These are phyloP conservation scores for Dalbergia cochinchinensis DNA, from an alignment of 306 rosid species.

Conservation along the genomic window DNA sequence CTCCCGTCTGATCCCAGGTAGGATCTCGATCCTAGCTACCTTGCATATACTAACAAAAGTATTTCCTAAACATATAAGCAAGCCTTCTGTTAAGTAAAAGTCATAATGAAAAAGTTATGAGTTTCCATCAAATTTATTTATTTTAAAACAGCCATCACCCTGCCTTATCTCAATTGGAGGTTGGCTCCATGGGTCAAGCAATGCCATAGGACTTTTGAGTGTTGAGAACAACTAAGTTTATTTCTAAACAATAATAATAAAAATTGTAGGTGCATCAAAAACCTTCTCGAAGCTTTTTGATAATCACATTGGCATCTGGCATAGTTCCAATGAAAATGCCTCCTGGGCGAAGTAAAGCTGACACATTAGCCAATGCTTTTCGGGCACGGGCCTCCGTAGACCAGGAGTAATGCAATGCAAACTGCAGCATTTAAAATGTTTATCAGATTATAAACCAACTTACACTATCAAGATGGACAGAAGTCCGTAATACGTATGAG, in stretches of 20 bases:
- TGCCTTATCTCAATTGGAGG: background rate
- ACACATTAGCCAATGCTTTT: constrained; percentile 87
- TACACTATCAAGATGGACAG: constrained; percentile 34
- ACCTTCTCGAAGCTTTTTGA: constrained; percentile 97
- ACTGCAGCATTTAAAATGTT: constrained; percentile 47
- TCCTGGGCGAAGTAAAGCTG: constrained; percentile 97
- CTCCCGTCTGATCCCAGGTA: no score
- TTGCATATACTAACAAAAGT: no score
- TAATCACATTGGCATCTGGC: constrained; percentile 97
- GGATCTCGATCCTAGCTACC: no score
- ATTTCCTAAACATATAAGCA: constrained; percentile 9
- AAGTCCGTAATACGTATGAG: constrained; percentile 5
- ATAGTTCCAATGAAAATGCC: constrained; percentile 95
- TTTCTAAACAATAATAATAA: constrained; percentile 23
- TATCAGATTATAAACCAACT: constrained; percentile 24
- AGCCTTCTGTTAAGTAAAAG: background rate
- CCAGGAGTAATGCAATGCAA: constrained; percentile 73
- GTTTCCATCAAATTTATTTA: constrained; percentile 13
- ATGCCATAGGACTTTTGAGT: background rate
- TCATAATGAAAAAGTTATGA: background rate
- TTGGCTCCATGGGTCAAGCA: constrained; percentile 8
- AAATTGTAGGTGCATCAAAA: constrained; percentile 15
- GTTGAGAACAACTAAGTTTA: constrained; percentile 15
- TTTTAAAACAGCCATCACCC: background rate
- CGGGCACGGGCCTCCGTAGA: constrained; percentile 98